Base-by-base conservation (phyloP, 202 grass and related monocot species). In the Zoysia matrella region DNA sequence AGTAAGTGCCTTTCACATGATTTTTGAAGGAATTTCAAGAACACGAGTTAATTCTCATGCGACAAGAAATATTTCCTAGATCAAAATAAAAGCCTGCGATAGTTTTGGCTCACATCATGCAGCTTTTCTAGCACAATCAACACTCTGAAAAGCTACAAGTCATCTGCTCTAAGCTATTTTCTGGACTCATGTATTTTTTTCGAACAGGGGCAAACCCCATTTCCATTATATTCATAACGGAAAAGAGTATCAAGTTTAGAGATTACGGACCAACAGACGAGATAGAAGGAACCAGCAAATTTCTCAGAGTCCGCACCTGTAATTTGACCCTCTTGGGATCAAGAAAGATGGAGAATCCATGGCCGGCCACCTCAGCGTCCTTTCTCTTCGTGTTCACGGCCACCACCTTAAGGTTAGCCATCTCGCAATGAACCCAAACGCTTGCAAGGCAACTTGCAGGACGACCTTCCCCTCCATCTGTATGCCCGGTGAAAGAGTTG, bases 341-440 rank as follows among this genome's bases (percentile, higher is more conserved):
- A 65, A 83, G 65, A 45, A 83, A 81, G 11, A 83, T 18, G 79
- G 74, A 74, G 65, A 87, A 83, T 50, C 80, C 90, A 66, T 91
- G 81, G 69, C 12, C 69, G 12, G 15, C 58, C 69, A 85, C 76
- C 45, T 22, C 22, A 22, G 22, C 22, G 22, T 22, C 22, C 22
- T 91, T 96, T 81, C 93, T 91, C 83, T 96, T 96, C 66, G 83
- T 64, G 85, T 61, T 88, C 60, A 88, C 77, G 2, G 76, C 64
- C 72, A 77, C 80, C 69, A 77, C 77, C 22, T 22, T 22, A 60
- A 81, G 60, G 62, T 75, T 80, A 60, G 81, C 75, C 82, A 92
- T 86, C 45, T 85, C 78, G 61, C 65, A 70, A 16, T 13, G 11
- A 52, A 49, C 18, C 57, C 42, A n/a, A 50, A 56, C 30, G 44